phyloP scores from a whole-genome alignment of 129 eudicot genomes.

The Arctium lappa region DNA sequence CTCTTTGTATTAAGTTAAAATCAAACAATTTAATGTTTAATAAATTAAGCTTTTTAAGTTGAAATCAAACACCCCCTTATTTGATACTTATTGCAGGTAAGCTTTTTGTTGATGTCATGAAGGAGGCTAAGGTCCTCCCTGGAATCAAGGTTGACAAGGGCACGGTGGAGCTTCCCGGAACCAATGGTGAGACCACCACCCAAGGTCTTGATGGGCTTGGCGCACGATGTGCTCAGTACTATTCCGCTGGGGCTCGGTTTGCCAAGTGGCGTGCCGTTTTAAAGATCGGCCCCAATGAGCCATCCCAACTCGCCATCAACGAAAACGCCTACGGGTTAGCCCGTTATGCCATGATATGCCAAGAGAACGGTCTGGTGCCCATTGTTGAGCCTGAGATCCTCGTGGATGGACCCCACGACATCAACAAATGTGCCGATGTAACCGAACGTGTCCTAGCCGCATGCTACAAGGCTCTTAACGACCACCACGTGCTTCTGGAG shows the following conservation, averaged over 20 bases:
- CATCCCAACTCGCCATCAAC: constrained; percentile 51
- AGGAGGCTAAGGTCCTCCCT: constrained; percentile 52
- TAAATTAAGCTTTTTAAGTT: neutral
- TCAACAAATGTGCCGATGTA: constrained; percentile 52
- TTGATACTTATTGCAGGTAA: constrained; percentile 28
- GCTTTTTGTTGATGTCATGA: constrained; percentile 56
- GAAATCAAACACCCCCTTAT: neutral
- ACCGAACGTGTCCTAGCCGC: constrained; percentile 60
- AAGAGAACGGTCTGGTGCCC: constrained; percentile 61
- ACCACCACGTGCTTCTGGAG: constrained; percentile 63
- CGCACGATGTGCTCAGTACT: constrained; percentile 44
- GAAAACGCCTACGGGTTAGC: constrained; percentile 64
- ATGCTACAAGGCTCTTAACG: constrained; percentile 66
- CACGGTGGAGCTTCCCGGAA: constrained; percentile 56
- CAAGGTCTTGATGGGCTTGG: constrained; percentile 58
- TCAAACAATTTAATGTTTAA: neutral
- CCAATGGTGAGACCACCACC: constrained; percentile 66
- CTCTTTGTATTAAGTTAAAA: neutral
- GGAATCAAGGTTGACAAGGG: constrained; percentile 74
- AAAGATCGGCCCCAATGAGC: constrained; percentile 57
- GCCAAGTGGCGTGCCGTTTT: constrained; percentile 75
- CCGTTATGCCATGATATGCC: constrained; percentile 65
- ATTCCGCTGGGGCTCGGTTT: constrained; percentile 54
- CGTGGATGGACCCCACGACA: constrained; percentile 59
- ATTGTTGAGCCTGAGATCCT: constrained; percentile 65